Evolutionary conservation across 164 flowering plant species (phyloP), one percentile per base, ranked within the genome.

Genomic region (Chimonanthus praecox): DNA sequence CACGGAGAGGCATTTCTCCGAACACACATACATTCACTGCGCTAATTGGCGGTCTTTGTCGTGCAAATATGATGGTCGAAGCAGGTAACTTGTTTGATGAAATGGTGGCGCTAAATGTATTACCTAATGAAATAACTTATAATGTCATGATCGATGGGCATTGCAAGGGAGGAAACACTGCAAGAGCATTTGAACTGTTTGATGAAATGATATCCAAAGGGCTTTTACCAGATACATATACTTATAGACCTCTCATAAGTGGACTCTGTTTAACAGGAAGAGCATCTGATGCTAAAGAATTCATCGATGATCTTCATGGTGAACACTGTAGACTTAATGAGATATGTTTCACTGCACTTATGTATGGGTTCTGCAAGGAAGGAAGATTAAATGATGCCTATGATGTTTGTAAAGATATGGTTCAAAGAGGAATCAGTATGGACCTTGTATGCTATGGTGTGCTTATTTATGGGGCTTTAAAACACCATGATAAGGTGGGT

Each of bases 141-240:
- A 95, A 95, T 85, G 89, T 92, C 13, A 65, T 95, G 82, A 91
- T 95, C 69, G 93, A 92, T 72, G 99, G 98, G n/a, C 64, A 84
- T 73, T 92, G 94, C 67, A 82, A 73, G 83, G 83, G 75, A 64
- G 97, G 96, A 15, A 82, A 88, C 82, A 84, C 78, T 1, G 79
- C 63, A n/a, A 89, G 77, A 75, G 99, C 92, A 16, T 92, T 95
- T 78, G 84, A 87, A 67, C 80, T 95, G 77, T 81, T 85, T 64
- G 82, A 87, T 51, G 94, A 92, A 79, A 95, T 95, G 99, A 72
- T 82, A 46, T 73, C 78, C 67, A 91, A 85, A 80, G 94, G 90
- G 64, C 85, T 89, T 64, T 69, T 70, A 61, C 95, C 95, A 6
- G 99, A 94, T 80, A 82, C 95, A 63, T 91, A 90, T 78, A 92